Base-by-base conservation (phyloP, 305 asterid species). In the Fraxinus velutina region DNA sequence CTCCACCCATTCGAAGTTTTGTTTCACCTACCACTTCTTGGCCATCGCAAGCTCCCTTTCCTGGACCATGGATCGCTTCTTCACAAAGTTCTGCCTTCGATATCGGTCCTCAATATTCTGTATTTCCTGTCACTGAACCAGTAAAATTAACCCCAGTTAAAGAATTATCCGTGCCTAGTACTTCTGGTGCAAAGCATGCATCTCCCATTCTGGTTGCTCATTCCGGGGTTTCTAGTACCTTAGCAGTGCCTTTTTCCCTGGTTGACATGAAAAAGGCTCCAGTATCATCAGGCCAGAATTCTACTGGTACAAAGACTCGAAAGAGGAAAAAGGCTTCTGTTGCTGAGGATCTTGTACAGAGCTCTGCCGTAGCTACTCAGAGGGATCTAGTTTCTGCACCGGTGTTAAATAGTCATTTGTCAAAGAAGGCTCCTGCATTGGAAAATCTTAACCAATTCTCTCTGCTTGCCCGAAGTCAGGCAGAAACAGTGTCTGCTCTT, bases 61-160 rank as follows among this genome's bases (percentile, higher is more conserved):
- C 92, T 36, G 88, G 90, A 75, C 93, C 97, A 22, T 92, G 97
- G 98, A 87, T 90, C 82, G 85, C 95, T 73, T 88, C 98, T 84
- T 88, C 98, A 29, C 98, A 91, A 83, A 86, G 86, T 86, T 88
- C 98, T 79, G 87, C 93, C 5, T 89, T 90, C 83, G 93, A 92
- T 77, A 73, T 87, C 73, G 85, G 88, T 84, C 78, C 92, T 82
- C 93, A 71, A 74, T 84, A 83, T 85, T 87, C 97, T 70, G 85
- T 89, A 13, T 86, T 89, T 85, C 90, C 92, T 15, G 74, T 84
- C 68, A 73, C 91, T 0, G 98, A 92, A 55, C 84, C 90, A 33
- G 85, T 92, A 64, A 94, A 91, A 84, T 83, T 86, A 75, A 87
- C 87, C 33, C 87, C 90, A 12, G 87, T 86, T 42, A 90, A 83